phyloP scores from a whole-genome alignment of 2,329 filamentous ascomycete genomes.

The Zopfia rhizophila region DNA sequence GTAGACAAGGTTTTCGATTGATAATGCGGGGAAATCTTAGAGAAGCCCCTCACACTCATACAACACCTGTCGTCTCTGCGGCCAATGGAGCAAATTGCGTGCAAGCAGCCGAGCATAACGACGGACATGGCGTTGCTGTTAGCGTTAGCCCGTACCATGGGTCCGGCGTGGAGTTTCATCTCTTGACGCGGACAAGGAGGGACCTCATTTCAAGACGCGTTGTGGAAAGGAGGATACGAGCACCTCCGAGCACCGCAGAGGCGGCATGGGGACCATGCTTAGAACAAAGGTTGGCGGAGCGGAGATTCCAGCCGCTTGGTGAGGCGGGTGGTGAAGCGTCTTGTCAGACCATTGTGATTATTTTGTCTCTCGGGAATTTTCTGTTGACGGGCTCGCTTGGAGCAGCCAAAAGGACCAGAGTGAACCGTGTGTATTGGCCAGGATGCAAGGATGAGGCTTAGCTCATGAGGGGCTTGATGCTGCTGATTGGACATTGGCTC shows the following conservation, averaged over 20 bases:
- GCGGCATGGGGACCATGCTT: constrained; percentile 14
- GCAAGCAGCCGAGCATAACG: constrained; percentile 6
- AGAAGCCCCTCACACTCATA: constrained; percentile 25
- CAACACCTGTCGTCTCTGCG: constrained; percentile 4
- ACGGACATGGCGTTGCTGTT: constrained; percentile 20
- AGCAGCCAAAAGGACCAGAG: constrained; percentile 13
- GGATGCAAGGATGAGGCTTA: constrained; percentile 25
- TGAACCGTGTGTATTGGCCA: constrained; percentile 22
- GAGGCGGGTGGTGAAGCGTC: too few species aligned
- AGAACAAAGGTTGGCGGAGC: too few species aligned
- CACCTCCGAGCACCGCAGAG: constrained; percentile 7
- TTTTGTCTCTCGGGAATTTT: too few species aligned
- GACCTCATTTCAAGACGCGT: constrained; percentile 12
- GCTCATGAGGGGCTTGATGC: constrained; percentile 7
- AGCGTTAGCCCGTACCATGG: constrained; percentile 19
- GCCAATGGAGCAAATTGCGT: constrained; percentile 7
- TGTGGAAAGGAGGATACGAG: too few species aligned
- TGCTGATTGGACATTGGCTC: constrained; percentile 30
- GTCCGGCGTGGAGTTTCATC: constrained; percentile 25
- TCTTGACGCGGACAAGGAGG: constrained; percentile 8
- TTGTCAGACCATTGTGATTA: too few species aligned
- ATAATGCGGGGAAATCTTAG: constrained; percentile 45
- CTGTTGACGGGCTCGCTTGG: constrained; percentile 32
- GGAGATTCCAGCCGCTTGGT: too few species aligned
- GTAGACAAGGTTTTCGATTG: constrained; percentile 20